Evolutionary conservation across 306 rosid genomes (phyloP).

Genomic region (Lithocarpus polystachyus): DNA sequence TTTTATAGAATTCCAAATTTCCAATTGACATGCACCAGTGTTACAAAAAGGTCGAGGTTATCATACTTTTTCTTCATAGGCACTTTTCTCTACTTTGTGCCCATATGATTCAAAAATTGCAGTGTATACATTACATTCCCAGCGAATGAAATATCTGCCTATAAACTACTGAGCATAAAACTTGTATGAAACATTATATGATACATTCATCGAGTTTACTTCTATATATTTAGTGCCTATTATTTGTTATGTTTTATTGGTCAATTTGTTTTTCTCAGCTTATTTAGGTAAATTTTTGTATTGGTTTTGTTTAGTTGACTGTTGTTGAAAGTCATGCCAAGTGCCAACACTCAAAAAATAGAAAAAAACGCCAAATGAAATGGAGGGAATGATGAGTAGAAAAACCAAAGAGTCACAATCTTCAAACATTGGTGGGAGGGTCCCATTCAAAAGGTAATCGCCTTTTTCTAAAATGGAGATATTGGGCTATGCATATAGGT

Average conservation of each 20-base stretch:
- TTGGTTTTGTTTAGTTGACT: neutral
- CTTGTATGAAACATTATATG: no score
- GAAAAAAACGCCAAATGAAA: neutral
- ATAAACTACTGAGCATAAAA: no score
- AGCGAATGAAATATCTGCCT: no score
- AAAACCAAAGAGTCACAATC: conserved; percentile 32
- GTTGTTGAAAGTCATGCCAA: neutral
- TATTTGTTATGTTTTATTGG: no score
- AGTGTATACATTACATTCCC: no score
- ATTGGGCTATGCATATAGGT: conserved; percentile 9
- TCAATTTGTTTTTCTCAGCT: no score
- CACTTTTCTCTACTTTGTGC: no score
- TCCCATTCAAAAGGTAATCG: conserved; percentile 14
- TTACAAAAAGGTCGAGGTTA: neutral
- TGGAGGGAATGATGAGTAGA: neutral
- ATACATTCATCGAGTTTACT: no score
- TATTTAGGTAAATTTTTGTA: no score
- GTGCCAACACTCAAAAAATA: neutral
- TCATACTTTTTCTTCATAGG: neutral
- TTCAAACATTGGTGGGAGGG: conserved; percentile 29
- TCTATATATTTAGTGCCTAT: no score
- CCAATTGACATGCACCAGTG: neutral
- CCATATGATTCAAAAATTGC: no score
- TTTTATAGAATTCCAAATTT: neutral
- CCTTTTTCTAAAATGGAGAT: conserved; percentile 18